Base-by-base conservation (phyloP, 805 yeast genomes). In the Isabelozyma rhagii region DNA sequence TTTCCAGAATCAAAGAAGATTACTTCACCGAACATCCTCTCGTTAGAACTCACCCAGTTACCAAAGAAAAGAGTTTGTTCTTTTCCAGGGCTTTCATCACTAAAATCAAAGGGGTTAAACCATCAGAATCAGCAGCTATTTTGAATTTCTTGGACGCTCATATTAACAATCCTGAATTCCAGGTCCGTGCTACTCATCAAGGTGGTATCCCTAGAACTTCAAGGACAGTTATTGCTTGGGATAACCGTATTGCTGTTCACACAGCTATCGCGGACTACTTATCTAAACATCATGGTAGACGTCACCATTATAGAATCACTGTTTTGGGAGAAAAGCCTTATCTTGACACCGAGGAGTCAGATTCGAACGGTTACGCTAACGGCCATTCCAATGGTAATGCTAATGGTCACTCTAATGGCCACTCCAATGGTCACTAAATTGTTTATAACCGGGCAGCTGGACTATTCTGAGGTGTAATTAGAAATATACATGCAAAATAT, bases 31-130 rank as follows among this genome's bases (percentile, higher is more conserved):
- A 63, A 47, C 67, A 63, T 48, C 66, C 67, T 6, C 55, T 63
- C 45, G 60, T 63, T n/a, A 54, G 67, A 51, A 61, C 64, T 8
- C 66, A 63, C 45, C 67, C 67, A 3, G 67, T 61, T 10, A 61
- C 67, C 7, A 65, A 65, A 4, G 63, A 58, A 40, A 63, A 61
- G 51, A 49, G 56, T 44, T 48, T 63, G 41, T 63, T 45, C 51
- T 61, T 50, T 44, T 60, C 64, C 15, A 48, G 63, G 29, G 61
- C 51, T 13, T 61, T 61, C 43, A 53, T 54, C 31, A 60, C 57
- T 44, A 55, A 55, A 34, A 55, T 62, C 46, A 60, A 61, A 43
- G 67, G 66, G 8, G 41, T 61, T 39, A 62, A 62, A 54, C 50
- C 51, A 8, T 39, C 47, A 25, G 67, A 62, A 50, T 60, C 64